These are phyloP conservation scores for Chrysoporthe austroafricana DNA, from an alignment of 2,329 filamentous ascomycete species.

Conservation along the genomic window DNA sequence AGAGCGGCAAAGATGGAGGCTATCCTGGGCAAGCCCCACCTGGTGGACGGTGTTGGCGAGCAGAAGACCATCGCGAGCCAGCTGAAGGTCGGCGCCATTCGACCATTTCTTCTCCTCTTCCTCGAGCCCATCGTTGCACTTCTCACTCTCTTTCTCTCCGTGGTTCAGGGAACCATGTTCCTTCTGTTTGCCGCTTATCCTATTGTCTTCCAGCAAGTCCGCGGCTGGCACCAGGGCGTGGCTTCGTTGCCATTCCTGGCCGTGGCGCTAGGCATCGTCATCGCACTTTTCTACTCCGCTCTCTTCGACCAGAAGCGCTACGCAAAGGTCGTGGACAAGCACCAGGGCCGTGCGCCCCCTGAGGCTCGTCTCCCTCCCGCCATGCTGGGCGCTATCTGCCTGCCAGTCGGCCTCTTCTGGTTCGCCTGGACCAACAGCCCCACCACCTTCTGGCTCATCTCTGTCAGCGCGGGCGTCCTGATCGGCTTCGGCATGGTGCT, in stretches of 20 bases:
- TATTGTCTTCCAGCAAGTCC: constrained; percentile 55
- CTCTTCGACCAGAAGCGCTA: constrained; percentile 48
- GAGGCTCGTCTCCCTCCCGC: constrained; percentile 60
- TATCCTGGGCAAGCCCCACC: constrained; percentile 43
- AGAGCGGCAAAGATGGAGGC: constrained; percentile 56
- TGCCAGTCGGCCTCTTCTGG: constrained; percentile 61
- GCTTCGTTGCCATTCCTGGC: constrained; percentile 61
- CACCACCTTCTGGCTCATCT: constrained; percentile 26
- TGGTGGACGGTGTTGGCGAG: constrained; percentile 30
- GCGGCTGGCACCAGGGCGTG: constrained; percentile 53
- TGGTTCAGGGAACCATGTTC: constrained; percentile 42
- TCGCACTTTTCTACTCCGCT: constrained; percentile 50
- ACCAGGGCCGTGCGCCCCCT: constrained; percentile 58
- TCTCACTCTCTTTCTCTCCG: constrained; percentile 58
- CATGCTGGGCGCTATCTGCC: constrained; percentile 57
- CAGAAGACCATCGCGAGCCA: constrained; percentile 48
- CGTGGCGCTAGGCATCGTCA: constrained; percentile 57
- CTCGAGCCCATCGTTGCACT: constrained; percentile 61
- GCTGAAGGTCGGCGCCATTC: constrained; percentile 51
- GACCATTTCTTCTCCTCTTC: constrained; percentile 48
- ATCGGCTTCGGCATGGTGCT: constrained; percentile 72
- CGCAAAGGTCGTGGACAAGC: constrained; percentile 49
- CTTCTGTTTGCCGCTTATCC: constrained; percentile 48
- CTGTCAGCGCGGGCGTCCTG: constrained; percentile 49
- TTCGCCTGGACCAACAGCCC: constrained; percentile 60